Evolutionary conservation across 371 early-diverging fungal genomes (phyloP).

Genomic region (Mucor sp.): DNA sequence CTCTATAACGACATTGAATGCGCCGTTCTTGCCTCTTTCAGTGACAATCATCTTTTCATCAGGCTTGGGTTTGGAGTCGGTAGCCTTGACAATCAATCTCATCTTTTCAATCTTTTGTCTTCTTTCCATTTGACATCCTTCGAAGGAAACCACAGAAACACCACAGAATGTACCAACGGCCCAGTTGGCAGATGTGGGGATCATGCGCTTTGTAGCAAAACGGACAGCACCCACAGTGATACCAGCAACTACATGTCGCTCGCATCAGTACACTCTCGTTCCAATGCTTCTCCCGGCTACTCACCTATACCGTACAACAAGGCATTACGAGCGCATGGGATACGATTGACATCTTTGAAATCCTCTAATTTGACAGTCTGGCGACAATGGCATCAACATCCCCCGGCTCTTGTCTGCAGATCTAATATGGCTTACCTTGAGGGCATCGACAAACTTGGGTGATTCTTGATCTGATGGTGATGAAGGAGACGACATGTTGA

Average conservation of each 20-base stretch:
- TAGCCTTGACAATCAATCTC: slow-evolving; percentile 44
- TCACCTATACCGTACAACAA: slow-evolving; percentile 52
- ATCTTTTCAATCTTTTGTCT: slow-evolving; percentile 40
- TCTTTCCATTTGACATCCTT: slow-evolving; percentile 50
- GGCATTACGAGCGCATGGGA: slow-evolving; percentile 53
- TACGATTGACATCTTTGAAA: slow-evolving; percentile 46
- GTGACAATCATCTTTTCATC: slow-evolving; percentile 31
- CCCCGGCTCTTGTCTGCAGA: not conserved
- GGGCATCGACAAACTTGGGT: slow-evolving; percentile 27
- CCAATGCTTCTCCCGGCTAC: not conserved
- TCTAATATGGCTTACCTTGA: slow-evolving; percentile 18
- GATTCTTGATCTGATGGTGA: slow-evolving; percentile 15
- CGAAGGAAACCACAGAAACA: slow-evolving; percentile 43
- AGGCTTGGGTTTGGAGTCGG: slow-evolving; percentile 27
- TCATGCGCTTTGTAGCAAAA: slow-evolving; percentile 34
- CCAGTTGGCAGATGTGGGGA: slow-evolving; percentile 51
- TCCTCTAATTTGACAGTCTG: slow-evolving; percentile 53
- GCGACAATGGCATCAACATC: not conserved
- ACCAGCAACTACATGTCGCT: slow-evolving; percentile 31
- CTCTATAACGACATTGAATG: slow-evolving; percentile 43
- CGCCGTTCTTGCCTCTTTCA: slow-evolving; percentile 38
- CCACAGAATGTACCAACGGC: slow-evolving; percentile 51
- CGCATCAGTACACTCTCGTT: no score
- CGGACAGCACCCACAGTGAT: slow-evolving; percentile 45
- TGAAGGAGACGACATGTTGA: not conserved